Evolutionary conservation across 306 rosid species (phyloP).

Genomic region (Benincasa hispida): DNA sequence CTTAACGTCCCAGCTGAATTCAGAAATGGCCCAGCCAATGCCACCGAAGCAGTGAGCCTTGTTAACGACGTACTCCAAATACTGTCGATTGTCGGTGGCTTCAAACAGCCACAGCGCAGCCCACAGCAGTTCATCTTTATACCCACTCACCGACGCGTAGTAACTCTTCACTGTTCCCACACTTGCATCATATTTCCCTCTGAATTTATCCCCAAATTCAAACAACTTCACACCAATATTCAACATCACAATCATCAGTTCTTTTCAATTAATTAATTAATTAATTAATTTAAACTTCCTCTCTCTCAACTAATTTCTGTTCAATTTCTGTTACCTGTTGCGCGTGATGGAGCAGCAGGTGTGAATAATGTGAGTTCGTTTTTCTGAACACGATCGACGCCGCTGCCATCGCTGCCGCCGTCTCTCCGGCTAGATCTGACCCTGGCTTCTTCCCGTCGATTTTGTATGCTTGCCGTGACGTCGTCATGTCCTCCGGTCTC

Average conservation of each 20-base stretch:
- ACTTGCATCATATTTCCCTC: conserved; percentile 76
- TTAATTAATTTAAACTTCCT: neutral
- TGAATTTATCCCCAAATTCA: conserved; percentile 74
- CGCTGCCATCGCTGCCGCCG: conserved; percentile 91
- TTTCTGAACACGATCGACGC: conserved; percentile 67
- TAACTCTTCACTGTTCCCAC: conserved; percentile 79
- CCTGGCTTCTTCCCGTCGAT: conserved; percentile 73
- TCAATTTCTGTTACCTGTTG: conserved; percentile 71
- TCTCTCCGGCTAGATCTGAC: conserved; percentile 95
- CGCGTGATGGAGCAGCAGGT: conserved; percentile 76
- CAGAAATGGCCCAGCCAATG: conserved; percentile 85
- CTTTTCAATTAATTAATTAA: neutral
- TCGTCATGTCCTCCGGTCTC: conserved; percentile 95
- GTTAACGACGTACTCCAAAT: conserved; percentile 42
- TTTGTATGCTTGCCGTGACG: conserved; percentile 85
- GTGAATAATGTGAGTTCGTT: conserved; percentile 81
- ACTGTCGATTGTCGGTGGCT: conserved; percentile 81
- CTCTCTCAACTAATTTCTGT: neutral
- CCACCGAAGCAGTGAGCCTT: conserved; percentile 78
- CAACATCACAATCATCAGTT: neutral
- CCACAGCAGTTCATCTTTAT: conserved; percentile 89
- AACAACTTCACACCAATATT: conserved; percentile 41
- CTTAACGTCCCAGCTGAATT: conserved; percentile 97
- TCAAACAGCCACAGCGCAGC: conserved; percentile 88
- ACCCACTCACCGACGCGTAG: conserved; percentile 99